Base-by-base conservation (phyloP, 768 basidiomycete species). In the Boletus tomentosulus region DNA sequence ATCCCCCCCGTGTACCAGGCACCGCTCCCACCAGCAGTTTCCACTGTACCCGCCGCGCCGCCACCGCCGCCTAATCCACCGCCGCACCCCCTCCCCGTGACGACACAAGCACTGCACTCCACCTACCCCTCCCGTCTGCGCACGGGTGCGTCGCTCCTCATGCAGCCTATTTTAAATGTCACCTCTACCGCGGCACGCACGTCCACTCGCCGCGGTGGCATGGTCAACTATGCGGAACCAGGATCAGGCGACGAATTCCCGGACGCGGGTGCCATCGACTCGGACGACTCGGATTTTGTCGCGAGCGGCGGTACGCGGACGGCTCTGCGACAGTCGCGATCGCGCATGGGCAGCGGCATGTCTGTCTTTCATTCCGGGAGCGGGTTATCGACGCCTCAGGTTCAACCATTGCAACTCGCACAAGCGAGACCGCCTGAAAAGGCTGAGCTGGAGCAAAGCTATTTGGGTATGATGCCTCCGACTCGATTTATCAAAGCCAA, bases 91-190 rank as follows among this genome's bases (percentile, higher is more conserved):
- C 73, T 92, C 30, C 79, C 85, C 0, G 78, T 86, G 0, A 68
- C 71, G 0, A 70, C 79, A 0, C 96, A 98, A 66, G 94, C 88
- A 0, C 72, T 84, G 13, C 78, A 83, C 52, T 87, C 92, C 0
- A 88, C 91, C 2, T 98, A 97, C 67, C 76, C 93, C 0, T 89
- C 94, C 6, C 82, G 96, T n/a, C 74, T 98, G 48, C 85, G 89
- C 25, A 95, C 96, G 0, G 97, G 97, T 15, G 79, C 87, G 3
- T 88, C 92, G 0, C 82, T 93, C 6, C 83, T 99, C 60, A 80
- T 98, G 71, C 97, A 99, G 64, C 97, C 97, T 19, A 82, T 92
- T 61, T 62, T 83, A 11, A 70, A 76, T 34, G 71, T 67, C 1
- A 35, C 74, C n/a, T 59, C 78, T 8, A 64, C 81, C 1, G 59